A percentile compares a stretch with the other conserved stretches of the same genome.
phyloP scores from a whole-genome alignment of 495 filamentous ascomycete species.

The Pyrenula massariospora region DNA sequence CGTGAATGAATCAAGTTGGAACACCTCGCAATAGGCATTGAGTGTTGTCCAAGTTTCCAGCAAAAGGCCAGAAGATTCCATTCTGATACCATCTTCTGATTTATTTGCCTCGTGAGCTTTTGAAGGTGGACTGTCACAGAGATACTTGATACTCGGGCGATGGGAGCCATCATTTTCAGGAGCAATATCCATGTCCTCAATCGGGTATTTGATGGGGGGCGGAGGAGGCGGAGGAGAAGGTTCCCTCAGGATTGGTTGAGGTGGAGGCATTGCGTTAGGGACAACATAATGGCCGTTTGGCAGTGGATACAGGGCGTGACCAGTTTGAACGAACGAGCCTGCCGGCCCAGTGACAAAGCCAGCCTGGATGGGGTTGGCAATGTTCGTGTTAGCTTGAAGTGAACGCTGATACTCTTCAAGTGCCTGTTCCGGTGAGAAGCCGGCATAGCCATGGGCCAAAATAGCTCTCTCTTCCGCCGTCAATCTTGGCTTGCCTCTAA shows the following conservation, averaged over 20 bases:
- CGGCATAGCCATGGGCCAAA: constrained; percentile 9
- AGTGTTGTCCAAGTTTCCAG: constrained; percentile 92
- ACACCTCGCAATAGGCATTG: constrained; percentile 91
- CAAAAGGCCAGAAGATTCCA: constrained; percentile 68
- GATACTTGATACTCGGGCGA: constrained; percentile 67
- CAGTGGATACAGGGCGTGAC: constrained; percentile 3
- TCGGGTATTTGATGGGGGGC: constrained; percentile 82
- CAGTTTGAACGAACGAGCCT: constrained; percentile 4
- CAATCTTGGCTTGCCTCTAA: constrained; percentile 64
- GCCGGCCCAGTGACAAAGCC: constrained; percentile 1
- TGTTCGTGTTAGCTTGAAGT: constrained; percentile 36
- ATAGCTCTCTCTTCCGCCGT: constrained; percentile 31
- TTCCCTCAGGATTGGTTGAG: constrained; percentile 9
- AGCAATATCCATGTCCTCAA: constrained; percentile 79
- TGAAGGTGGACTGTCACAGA: constrained; percentile 43
- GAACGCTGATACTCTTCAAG: constrained; percentile 42
- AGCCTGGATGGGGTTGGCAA: constrained; percentile 22
- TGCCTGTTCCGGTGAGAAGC: constrained; percentile 27
- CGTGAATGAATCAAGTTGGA: constrained; percentile 88
- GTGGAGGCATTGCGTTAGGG: constrained; percentile 14
- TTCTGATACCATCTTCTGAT: constrained; percentile 47
- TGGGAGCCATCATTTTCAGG: constrained; percentile 43
- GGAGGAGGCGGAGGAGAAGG: constrained; percentile 47
- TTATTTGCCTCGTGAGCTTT: constrained; percentile 22
- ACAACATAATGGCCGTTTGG: constrained; percentile 20